Base-by-base conservation (phyloP, 768 basidiomycete species). In the Podaxis carcinomalis region DNA sequence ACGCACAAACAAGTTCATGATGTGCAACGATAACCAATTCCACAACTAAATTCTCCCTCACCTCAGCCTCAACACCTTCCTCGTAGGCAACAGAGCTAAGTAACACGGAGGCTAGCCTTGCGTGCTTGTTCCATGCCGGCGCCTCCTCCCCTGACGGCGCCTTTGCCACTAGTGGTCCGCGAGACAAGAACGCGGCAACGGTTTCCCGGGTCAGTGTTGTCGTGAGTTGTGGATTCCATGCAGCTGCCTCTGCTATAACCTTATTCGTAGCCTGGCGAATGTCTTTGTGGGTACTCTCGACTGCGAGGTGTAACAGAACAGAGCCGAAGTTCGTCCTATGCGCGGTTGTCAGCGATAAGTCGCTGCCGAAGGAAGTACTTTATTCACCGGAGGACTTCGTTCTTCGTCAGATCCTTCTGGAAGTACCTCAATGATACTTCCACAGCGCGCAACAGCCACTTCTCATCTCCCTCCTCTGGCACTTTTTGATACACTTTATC, bases 401-500 rank as follows among this genome's bases (percentile, higher is more conserved):
- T 83, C 64, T 84, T 85, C 23, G 59, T 37, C 0, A 91, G 68
- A 5, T 89, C 84, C 1, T 66, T 62, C 46, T 76, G 76, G 66
- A 84, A 83, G 68, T 71, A 80, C 4, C 72, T 65, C 6, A 86
- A 59, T 2, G 80, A 73, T 3, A 79, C 82, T 57, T 88, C 78
- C 7, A 80, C 69, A 0, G 90, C 88, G 35, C 87, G 81, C 13
- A 93, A 73, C 1, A 97, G 73, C 95, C 95, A 97, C 11, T 65
- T 67, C 58, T 92, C 86, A 14, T 93, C 93, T 2, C 80, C 80
- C 0, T 78, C 66, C 5, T 84, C 80, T 5, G 77, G 74, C 14
- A 89, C 64, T 69, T 92, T 93, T 61, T 87, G 83, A 67, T 93
- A 94, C 0, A 92, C 86, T 70, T 91, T 94, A 56, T 96, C 94